Evolutionary conservation across 371 early-diverging fungal species (phyloP).

Genomic region (Mucor velutinosus): DNA sequence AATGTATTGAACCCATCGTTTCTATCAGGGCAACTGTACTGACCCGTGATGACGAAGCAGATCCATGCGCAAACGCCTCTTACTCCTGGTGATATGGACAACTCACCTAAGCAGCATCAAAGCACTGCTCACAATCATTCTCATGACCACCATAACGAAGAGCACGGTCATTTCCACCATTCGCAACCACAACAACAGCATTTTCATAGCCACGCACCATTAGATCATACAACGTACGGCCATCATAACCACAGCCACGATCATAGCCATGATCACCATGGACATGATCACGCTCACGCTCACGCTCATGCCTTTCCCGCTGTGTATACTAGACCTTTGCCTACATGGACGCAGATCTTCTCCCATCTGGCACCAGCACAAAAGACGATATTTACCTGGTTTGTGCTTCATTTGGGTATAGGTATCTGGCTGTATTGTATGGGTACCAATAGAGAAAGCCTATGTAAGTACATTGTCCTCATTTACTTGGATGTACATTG

Average conservation of each 20-base stretch:
- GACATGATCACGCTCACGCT: constrained; percentile 19
- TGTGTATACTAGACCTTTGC: constrained; percentile 38
- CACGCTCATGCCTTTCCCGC: constrained; percentile 40
- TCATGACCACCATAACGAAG: constrained; percentile 4
- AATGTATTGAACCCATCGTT: not conserved
- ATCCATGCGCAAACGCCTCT: not conserved
- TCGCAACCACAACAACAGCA: constrained; percentile 16
- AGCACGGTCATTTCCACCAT: constrained; percentile 20
- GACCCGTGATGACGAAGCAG: not conserved
- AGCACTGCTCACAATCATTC: not conserved
- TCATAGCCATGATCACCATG: constrained; percentile 22
- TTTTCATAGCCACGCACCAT: constrained; percentile 15
- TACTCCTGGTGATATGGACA: not conserved
- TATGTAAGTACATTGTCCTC: constrained; percentile 39
- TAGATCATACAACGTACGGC: constrained; percentile 25
- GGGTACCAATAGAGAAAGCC: constrained; percentile 52
- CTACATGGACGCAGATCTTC: constrained; percentile 50
- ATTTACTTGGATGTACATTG: too few relatives aligned
- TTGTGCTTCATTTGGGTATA: constrained; percentile 45
- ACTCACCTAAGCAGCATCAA: not conserved
- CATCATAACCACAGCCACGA: constrained; percentile 22
- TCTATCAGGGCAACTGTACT: not conserved
- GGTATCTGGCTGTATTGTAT: constrained; percentile 56
- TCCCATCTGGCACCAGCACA: constrained; percentile 51
- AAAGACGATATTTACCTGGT: constrained; percentile 67